Evolutionary conservation across 345 rosid genomes (phyloP).

Genomic region (Citrus glauca): DNA sequence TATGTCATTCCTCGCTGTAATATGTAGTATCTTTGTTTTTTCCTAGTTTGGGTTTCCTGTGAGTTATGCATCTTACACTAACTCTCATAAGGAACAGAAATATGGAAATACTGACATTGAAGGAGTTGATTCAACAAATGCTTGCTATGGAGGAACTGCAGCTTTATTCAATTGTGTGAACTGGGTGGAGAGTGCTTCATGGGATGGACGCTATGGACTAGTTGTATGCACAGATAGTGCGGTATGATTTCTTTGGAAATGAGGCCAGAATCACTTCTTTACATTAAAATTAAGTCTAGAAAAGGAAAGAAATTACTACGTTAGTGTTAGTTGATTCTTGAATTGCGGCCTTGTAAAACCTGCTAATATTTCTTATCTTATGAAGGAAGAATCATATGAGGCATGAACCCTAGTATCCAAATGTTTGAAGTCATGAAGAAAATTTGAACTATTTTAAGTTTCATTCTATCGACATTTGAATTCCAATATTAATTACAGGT

Average conservation of each 20-base stretch:
- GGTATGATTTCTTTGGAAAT: constrained; percentile 40
- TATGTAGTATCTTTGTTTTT: neutral
- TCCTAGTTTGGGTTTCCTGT: neutral
- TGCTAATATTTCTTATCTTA: neutral
- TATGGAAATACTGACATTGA: constrained; percentile 89
- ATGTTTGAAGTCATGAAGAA: neutral
- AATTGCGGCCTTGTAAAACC: neutral
- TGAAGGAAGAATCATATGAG: neutral
- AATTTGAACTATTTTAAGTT: neutral
- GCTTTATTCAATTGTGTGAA: constrained; percentile 89
- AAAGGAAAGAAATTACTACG: neutral
- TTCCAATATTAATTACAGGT: neutral
- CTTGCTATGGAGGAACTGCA: constrained; percentile 67
- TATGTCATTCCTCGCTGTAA: neutral
- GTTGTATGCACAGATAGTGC: constrained; percentile 95
- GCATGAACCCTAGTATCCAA: neutral
- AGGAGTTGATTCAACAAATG: constrained; percentile 96
- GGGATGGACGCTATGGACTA: constrained; percentile 96
- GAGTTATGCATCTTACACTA: neutral
- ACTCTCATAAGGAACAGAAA: constrained; percentile 37
- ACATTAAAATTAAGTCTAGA: neutral
- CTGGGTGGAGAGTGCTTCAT: constrained; percentile 95
- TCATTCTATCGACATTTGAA: neutral
- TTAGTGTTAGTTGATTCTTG: constrained; percentile 2
- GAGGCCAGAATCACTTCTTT: neutral